Evolutionary conservation across 345 rosid genomes (phyloP).

Genomic region (Rhizophora apiculata): DNA sequence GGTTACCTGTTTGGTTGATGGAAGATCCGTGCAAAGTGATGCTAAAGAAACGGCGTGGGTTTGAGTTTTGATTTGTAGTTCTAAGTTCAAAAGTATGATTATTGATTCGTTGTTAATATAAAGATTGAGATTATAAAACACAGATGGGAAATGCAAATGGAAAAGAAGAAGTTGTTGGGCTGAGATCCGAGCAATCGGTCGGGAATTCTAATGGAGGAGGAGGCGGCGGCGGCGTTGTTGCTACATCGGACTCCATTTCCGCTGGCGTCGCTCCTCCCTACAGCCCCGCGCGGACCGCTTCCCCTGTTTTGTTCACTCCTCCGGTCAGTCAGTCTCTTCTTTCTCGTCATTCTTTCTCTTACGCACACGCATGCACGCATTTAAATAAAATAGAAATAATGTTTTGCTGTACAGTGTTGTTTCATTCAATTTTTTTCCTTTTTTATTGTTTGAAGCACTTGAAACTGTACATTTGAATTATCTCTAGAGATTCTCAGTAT

Average conservation of each 20-base stretch:
- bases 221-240: slow-evolving; percentile 45
- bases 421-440: neutral
- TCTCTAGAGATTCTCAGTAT: too few relatives aligned
- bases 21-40: too few relatives aligned
- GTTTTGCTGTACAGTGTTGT: neutral
- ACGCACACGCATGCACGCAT: too few relatives aligned
- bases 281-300: slow-evolving; percentile 51
- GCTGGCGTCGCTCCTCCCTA: slow-evolving; percentile 27
- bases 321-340: slow-evolving; percentile 43
- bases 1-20: too few relatives aligned
- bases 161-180: slow-evolving; percentile 41
- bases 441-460: too few relatives aligned
- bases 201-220: slow-evolving; percentile 16
- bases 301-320: slow-evolving; percentile 68
- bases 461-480: too few relatives aligned
- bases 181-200: slow-evolving; percentile 16
- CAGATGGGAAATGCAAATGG: slow-evolving; percentile 85
- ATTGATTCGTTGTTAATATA: too few relatives aligned
- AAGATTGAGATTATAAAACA: too few relatives aligned
- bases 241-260: slow-evolving; percentile 45
- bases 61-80: too few relatives aligned
- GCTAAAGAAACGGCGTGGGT: too few relatives aligned
- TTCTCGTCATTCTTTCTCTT: neutral
- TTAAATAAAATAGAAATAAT: neutral
- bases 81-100: too few relatives aligned